phyloP scores from a whole-genome alignment of 2,329 filamentous ascomycete genomes.

The Neoscytalidium dimidiatum region DNA sequence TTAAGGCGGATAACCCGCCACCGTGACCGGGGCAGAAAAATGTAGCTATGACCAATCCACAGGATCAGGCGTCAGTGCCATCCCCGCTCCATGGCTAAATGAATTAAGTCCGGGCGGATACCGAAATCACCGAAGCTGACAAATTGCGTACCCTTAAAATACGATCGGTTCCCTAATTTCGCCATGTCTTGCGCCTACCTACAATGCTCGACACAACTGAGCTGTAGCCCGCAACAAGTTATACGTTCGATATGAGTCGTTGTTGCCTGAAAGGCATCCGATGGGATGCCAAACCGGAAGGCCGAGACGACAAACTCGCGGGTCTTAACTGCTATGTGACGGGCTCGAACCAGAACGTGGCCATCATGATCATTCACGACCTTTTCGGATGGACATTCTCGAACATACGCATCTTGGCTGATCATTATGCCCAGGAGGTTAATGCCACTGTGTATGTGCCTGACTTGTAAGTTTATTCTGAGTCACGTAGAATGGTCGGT shows the following conservation, averaged over 20 bases:
- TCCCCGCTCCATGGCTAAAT: too few species aligned
- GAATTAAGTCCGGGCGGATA: too few species aligned
- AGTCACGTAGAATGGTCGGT: background rate
- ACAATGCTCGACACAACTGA: background rate
- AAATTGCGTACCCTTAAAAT: too few species aligned
- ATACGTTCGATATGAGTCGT: conserved; percentile 23
- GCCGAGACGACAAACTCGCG: conserved; percentile 41
- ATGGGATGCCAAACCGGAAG: conserved; percentile 40
- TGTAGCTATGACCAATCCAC: too few species aligned
- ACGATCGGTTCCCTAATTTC: too few species aligned
- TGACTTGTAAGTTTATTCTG: conserved; percentile 38
- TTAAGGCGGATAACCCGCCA: background rate
- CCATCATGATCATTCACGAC: conserved; percentile 48
- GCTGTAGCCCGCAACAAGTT: background rate
- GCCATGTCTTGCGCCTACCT: background rate
- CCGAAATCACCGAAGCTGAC: too few species aligned
- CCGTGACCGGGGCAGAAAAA: background rate
- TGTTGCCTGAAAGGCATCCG: conserved; percentile 42
- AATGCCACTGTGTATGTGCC: conserved; percentile 50
- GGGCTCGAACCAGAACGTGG: conserved; percentile 46
- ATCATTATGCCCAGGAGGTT: conserved; percentile 48
- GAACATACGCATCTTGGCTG: conserved; percentile 50
- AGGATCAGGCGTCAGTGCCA: too few species aligned
- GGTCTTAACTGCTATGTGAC: conserved; percentile 44
- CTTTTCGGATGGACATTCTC: conserved; percentile 53